Evolutionary conservation across 2,329 filamentous ascomycete species (phyloP), one percentile per base, ranked within the genome.

Genomic region (Coccinonectria pachysandricola): DNA sequence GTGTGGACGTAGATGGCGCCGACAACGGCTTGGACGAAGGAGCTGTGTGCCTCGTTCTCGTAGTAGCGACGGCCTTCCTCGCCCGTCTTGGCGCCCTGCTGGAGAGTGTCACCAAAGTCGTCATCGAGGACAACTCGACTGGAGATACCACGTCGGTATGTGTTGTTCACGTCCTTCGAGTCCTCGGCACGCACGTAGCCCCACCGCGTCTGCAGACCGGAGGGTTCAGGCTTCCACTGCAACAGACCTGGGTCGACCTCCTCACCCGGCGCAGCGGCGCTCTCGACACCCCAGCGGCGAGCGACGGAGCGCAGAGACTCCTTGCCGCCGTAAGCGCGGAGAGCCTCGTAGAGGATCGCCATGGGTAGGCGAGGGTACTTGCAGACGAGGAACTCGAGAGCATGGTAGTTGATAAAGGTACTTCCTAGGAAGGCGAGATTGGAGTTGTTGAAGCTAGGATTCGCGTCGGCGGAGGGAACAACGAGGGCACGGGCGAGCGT

Each of bases 161-260:
- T 57, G 24, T 56, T 47, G 19, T 63, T 45, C 23, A 60, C 51
- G 30, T 55, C 51, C 5, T 56, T 51, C 26, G 54, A 50, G 4
- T 57, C 53, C 46, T 77, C 70, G 21, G 62, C 52, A 23, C 72
- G 66, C 24, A 60, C 56, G 39, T 59, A 71, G 21, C 62, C 68
- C 62, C 60, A 70, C 36, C 48, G 63, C 35, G 49, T 64, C 52
- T 61, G 54, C 25, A 59, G 49, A 12, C 62, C 48, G 12, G 64
- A 49, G 5, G 60, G 43, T 27, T 67, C 55, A 50, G 58, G 58
- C 57, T 60, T 60, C 65, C 86, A 93, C 52, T 96, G 91, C 34
- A 98, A 64, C 28, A 93, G 64, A 5, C 88, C 91, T 0, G 87
- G 79, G 52, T 98, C 91, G 30, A 96, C 87, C 59, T 96, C 88